Percentiles rank a stretch among this genome's conserved stretches.
These are phyloP conservation scores for Botrytis squamosa DNA, from an alignment of 2,329 filamentous ascomycete species.

Conservation along the genomic window DNA sequence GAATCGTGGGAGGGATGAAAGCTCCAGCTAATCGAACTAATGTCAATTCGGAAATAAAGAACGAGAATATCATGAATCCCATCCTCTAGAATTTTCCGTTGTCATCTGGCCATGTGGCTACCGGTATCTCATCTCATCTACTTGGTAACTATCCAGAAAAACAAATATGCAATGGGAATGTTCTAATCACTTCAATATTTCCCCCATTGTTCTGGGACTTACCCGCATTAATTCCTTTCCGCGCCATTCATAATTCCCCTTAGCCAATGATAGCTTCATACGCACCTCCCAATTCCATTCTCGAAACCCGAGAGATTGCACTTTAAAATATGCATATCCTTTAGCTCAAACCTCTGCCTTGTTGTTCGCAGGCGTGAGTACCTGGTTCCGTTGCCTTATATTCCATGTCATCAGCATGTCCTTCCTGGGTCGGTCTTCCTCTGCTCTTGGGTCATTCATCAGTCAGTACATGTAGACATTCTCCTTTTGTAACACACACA, in stretches of 20 bases:
- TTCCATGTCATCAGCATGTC: constrained; percentile 19
- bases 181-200: not conserved
- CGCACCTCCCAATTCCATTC: constrained; percentile 1
- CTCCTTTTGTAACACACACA: not conserved
- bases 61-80: constrained; percentile 4
- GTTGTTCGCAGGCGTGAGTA: constrained; percentile 6
- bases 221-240: not conserved
- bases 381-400: constrained; percentile 17
- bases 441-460: constrained; percentile 17
- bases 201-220: not conserved
- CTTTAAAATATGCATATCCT: constrained; percentile 11
- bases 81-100: not conserved
- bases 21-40: not conserved
- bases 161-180: not conserved
- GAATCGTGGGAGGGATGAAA: not conserved
- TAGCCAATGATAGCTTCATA: constrained; percentile 5
- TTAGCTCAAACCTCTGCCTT: not conserved
- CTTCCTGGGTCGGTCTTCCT: constrained; percentile 1
- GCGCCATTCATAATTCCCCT: not conserved
- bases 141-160: not conserved
- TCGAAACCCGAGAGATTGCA: constrained; percentile 20
- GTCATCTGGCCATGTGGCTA: constrained; percentile 12
- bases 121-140: constrained; percentile 6
- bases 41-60: constrained; percentile 12
- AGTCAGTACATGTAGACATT: not conserved